Evolutionary conservation across 768 basidiomycete species (phyloP).

Genomic region (Chiua virens): DNA sequence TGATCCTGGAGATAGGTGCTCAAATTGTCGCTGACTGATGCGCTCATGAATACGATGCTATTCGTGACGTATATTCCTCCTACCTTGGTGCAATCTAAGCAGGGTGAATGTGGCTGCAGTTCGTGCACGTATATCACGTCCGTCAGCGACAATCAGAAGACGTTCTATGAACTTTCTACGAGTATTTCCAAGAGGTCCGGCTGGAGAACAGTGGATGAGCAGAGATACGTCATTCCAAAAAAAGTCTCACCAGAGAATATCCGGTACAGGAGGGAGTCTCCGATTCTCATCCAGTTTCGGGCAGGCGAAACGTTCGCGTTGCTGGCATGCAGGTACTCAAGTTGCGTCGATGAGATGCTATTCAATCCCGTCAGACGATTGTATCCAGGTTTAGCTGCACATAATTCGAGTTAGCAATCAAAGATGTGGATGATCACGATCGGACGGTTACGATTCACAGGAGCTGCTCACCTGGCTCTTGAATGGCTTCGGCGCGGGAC

Average conservation of each 20-base stretch:
- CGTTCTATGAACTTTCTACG: conserved; percentile 9
- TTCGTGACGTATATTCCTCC: neutral
- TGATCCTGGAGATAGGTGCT: conserved; percentile 1
- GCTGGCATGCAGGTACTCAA: conserved; percentile 8
- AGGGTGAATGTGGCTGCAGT: conserved; percentile 17
- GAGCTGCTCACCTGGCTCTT: conserved; percentile 8
- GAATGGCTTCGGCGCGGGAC: conserved; percentile 5
- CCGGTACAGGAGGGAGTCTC: conserved; percentile 8
- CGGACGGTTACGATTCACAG: neutral
- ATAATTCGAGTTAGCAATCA: neutral
- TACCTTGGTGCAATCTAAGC: conserved; percentile 8
- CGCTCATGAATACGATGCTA: neutral
- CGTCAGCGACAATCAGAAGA: conserved; percentile 6
- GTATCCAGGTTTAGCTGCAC: neutral
- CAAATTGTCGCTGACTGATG: conserved; percentile 3
- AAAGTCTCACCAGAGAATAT: conserved; percentile 4
- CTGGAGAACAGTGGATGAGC: neutral
- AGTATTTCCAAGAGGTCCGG: conserved; percentile 1
- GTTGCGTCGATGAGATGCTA: conserved; percentile 1
- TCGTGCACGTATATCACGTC: conserved; percentile 4
- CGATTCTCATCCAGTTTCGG: conserved; percentile 13
- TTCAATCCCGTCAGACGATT: neutral
- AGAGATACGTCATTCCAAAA: neutral
- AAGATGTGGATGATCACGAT: neutral
- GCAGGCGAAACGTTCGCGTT: conserved; percentile 9